These are phyloP conservation scores for Eucalyptus regnans DNA, from an alignment of 345 rosid species.

Conservation along the genomic window DNA sequence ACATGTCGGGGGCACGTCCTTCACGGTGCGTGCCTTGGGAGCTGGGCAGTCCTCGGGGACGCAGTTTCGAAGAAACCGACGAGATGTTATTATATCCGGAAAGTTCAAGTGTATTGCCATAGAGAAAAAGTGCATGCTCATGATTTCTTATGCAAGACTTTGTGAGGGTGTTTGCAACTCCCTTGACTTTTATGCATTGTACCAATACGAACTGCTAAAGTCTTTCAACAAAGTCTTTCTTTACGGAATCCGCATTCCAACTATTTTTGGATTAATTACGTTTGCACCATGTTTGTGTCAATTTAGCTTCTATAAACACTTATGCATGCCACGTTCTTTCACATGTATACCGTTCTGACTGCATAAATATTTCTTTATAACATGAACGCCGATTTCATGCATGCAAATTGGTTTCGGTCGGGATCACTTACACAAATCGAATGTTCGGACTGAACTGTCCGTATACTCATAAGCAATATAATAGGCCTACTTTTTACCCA, in stretches of 20 bases:
- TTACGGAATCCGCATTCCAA: background rate
- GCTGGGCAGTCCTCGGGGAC: background rate
- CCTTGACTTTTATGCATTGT: background rate
- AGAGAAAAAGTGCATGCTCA: background rate
- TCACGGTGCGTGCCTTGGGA: background rate
- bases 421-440: background rate
- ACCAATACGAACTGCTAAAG: background rate
- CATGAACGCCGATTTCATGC: background rate
- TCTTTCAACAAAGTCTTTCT: background rate
- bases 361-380: no score
- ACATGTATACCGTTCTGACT: fast-evolving
- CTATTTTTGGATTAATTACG: no score
- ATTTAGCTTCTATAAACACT: background rate
- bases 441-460: fast-evolving
- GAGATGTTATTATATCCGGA: background rate
- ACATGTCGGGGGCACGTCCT: background rate
- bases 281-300: no score
- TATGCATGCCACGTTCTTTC: background rate
- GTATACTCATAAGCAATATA: background rate
- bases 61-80: background rate
- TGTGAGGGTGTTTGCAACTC: background rate
- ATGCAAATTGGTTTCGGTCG: background rate
- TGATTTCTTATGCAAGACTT: background rate
- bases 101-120: background rate
- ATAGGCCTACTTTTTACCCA: background rate